Base-by-base conservation (phyloP, 495 filamentous ascomycete species). In the Apodospora peruviana region DNA sequence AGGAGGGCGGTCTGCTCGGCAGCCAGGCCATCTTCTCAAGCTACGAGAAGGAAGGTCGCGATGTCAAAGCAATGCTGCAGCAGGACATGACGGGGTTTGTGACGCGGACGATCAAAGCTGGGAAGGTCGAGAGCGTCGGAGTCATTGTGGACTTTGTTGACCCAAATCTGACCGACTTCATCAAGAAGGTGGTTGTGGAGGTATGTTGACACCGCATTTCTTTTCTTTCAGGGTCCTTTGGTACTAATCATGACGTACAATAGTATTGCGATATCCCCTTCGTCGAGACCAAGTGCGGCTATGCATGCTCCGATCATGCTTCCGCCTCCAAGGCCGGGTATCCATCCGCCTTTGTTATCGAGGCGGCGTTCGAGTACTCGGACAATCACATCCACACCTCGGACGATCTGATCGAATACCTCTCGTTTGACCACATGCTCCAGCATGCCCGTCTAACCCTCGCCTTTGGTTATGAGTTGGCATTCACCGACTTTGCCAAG, bases 21-120 rank as follows among this genome's bases (percentile, higher is more conserved):
- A 90, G 22, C 83, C 90, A 95, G 64, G 88, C 86, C 25, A 84
- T 99, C 65, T 97, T 95, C 68, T 74, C 79, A 11, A 65, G 73
- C n/a, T 99, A 99, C 61, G 87, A 88, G 65, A 82, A 83, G 60
- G 59, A 80, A 19, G 74, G 77, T 21, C 74, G 84, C 17, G 83
- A 95, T 52, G 77, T 99, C 61, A 93, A 91, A 68, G 93, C 93
- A 20, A 97, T 99, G 93, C 76, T 99, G 38, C 94, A 99, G 73
- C 93, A 99, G 66, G 93, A 99, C 65, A 99, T 97, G 93, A 97
- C 93, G 2, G 93, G 93, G 9, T 96, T 85, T 63, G 77, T 90
- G 4, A 82, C 90, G 50, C 84, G 83, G 35, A 95, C 93, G 0
- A 70, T 94, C 14, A 82, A 89, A 47, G 87, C 89, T 11, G 91